Conservation (phyloP, 106 monocot species). For the Apostasia ramifera region DNA sequence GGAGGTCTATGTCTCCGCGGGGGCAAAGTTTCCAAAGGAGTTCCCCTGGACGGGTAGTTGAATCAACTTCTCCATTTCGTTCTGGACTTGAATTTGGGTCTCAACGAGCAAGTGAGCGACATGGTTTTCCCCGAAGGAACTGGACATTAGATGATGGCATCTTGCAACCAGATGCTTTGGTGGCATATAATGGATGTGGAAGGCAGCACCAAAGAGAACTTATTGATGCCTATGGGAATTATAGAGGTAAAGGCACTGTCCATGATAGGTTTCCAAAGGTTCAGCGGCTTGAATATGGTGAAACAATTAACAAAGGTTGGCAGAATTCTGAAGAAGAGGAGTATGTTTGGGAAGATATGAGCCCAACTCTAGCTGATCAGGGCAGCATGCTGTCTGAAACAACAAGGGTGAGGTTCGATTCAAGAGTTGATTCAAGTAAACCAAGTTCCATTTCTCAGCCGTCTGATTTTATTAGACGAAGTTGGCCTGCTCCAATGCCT, state of each 20-base stretch:
- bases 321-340: constrained; percentile 88
- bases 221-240: constrained; percentile 86
- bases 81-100: constrained; percentile 24
- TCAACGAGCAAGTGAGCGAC: constrained; percentile 22
- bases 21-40: constrained; percentile 19
- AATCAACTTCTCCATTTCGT: constrained; percentile 32
- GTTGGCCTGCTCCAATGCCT: constrained; percentile 27
- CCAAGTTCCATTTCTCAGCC: constrained; percentile 20
- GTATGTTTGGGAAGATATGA: constrained; percentile 98
- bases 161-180: constrained; percentile 12
- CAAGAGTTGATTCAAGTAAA: constrained; percentile 21
- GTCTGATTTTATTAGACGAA: constrained; percentile 31
- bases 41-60: constrained; percentile 25
- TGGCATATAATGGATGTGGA: constrained; percentile 22
- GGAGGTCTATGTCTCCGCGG: constrained; percentile 42
- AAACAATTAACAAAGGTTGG: constrained; percentile 46
- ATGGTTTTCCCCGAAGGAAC: constrained; percentile 30
- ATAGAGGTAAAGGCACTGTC: constrained; percentile 26
- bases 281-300: constrained; percentile 29
- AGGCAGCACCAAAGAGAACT: constrained; percentile 56
- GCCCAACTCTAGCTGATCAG: constrained; percentile 54
- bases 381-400: constrained; percentile 15
- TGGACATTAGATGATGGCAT: constrained; percentile 16
- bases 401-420: constrained; percentile 13
- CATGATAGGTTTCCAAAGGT: constrained; percentile 52